These are phyloP conservation scores for Dictyostelium discoideum DNA, from an alignment of 78 protist genomes.

Conservation along the genomic window DNA sequence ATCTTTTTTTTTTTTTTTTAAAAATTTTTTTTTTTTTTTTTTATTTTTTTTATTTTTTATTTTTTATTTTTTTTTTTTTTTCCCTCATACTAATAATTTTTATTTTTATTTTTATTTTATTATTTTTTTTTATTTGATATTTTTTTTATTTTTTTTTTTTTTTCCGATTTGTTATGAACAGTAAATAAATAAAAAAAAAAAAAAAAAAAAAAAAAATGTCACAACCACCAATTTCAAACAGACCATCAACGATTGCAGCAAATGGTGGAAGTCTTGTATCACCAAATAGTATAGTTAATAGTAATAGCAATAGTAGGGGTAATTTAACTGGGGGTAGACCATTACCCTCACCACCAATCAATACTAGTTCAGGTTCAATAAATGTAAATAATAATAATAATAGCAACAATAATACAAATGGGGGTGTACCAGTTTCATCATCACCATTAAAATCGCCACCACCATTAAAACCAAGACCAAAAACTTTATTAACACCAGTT, in stretches of 20 bases:
- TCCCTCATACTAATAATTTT: neutral
- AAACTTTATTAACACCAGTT: neutral
- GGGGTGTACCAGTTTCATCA: neutral
- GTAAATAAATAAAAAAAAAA: neutral
- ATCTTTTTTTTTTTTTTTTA: neutral
- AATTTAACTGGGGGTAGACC: constrained; percentile 37
- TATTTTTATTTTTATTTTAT: neutral
- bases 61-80: neutral
- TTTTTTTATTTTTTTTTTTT: neutral
- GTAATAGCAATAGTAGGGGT: neutral
- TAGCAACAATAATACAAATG: neutral
- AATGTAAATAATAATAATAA: neutral
- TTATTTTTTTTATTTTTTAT: neutral
- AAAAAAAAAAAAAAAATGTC: neutral
- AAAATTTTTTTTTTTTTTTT: neutral
- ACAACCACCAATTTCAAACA: constrained; percentile 8
- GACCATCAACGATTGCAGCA: neutral
- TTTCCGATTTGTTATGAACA: neutral
- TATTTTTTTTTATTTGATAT: neutral
- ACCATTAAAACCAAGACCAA: constrained; percentile 34
- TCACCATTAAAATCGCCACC: constrained; percentile 49
- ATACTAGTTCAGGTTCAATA: neutral
- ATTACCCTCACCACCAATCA: constrained; percentile 4
- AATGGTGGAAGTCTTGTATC: neutral
- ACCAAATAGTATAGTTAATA: neutral